Evolutionary conservation across 2,329 filamentous ascomycete genomes (phyloP).

Genomic region (Magnaporthales sp.): DNA sequence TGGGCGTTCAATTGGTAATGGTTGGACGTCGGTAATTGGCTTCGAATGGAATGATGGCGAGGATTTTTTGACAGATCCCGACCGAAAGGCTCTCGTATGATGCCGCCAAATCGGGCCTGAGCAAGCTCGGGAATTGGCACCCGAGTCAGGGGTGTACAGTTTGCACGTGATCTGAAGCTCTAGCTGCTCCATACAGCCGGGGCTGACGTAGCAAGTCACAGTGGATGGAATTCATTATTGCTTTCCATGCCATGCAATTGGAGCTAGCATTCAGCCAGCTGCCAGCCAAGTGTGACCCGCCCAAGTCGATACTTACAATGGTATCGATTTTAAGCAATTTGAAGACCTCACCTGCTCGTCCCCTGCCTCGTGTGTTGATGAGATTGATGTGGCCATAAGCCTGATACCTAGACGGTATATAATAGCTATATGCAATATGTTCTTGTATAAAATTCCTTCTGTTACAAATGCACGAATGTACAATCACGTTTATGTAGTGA

Average conservation of each 20-base stretch:
- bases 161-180: conserved; percentile 1
- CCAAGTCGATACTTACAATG: neutral
- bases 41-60: neutral
- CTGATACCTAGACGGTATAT: no score
- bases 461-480: neutral
- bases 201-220: neutral
- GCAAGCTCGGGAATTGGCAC: conserved; percentile 3
- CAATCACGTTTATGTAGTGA: neutral
- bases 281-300: neutral
- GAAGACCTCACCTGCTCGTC: neutral
- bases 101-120: conserved; percentile 4
- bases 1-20: neutral
- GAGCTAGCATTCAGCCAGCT: neutral
- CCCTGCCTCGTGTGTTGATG: no score
- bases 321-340: neutral
- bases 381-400: no score
- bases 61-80: conserved; percentile 2
- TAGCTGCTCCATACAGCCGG: neutral
- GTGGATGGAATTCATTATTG: neutral
- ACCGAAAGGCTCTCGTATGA: conserved; percentile 6
- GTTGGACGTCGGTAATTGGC: neutral
- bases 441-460: no score
- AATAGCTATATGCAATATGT: no score
- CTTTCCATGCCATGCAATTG: neutral
- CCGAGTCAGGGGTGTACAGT: conserved; percentile 1